Evolutionary conservation across 257 asterid genomes (phyloP).

Genomic region (Solanum paucissectum): DNA sequence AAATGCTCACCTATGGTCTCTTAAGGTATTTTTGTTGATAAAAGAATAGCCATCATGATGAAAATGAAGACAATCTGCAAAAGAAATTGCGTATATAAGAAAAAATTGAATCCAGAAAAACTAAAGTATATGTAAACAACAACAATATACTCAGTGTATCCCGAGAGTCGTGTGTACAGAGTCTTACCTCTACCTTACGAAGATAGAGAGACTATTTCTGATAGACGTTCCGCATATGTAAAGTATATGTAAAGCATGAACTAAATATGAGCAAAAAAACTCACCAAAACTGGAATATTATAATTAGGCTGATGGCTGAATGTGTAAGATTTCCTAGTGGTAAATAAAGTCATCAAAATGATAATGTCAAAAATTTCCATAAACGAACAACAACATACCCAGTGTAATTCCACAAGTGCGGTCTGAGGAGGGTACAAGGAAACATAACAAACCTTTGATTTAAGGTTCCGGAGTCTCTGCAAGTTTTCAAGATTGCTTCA

Average conservation of each 20-base stretch:
- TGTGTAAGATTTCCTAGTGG: conserved; percentile 47
- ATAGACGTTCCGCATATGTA: background rate
- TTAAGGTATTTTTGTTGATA: background rate
- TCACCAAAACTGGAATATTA: conserved; percentile 38
- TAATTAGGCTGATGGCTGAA: conserved; percentile 33
- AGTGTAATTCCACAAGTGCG: background rate
- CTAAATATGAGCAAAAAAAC: background rate
- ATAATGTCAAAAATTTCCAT: background rate
- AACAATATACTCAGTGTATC: background rate
- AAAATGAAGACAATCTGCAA: conserved; percentile 54
- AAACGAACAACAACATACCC: background rate
- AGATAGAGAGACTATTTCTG: background rate
- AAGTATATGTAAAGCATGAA: background rate
- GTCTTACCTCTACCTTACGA: background rate
- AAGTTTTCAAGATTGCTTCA: conserved; percentile 48
- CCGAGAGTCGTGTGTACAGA: rapidly evolving
- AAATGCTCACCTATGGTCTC: background rate
- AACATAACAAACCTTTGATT: conserved; percentile 17
- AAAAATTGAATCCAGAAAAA: background rate
- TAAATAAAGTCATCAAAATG: background rate
- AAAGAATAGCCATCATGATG: conserved; percentile 35
- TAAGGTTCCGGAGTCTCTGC: conserved; percentile 82
- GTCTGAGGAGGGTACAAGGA: background rate
- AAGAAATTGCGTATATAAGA: background rate
- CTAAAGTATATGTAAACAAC: background rate